These are phyloP conservation scores for Myxozyma neotropica DNA, from an alignment of 805 yeast species.

Conservation along the genomic window DNA sequence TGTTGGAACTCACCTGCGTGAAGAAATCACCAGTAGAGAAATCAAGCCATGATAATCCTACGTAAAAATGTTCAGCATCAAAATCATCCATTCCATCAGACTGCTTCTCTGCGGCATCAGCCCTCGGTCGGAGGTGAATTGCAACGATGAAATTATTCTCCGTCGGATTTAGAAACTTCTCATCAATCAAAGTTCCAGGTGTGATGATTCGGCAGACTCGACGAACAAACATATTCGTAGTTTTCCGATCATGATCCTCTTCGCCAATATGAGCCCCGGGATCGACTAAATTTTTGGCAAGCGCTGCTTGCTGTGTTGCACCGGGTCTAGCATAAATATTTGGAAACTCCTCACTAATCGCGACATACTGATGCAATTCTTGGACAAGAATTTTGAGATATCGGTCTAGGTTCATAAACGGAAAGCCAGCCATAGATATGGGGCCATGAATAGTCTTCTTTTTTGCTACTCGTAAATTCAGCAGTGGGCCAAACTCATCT, in stretches of 20 bases:
- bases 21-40: conserved; percentile 77
- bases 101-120: neutral
- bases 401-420: conserved; percentile 66
- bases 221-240: conserved; percentile 52
- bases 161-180: conserved; percentile 72
- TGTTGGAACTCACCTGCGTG: conserved; percentile 64
- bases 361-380: conserved; percentile 70
- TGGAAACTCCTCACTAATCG: conserved; percentile 71
- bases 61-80: conserved; percentile 33
- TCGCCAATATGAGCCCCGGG: conserved; percentile 33
- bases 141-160: conserved; percentile 71
- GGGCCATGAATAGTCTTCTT: conserved; percentile 46
- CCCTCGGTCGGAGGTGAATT: conserved; percentile 43
- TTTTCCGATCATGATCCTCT: neutral
- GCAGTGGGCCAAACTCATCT: conserved; percentile 62
- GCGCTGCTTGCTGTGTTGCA: conserved; percentile 24
- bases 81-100: conserved; percentile 15
- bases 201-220: conserved; percentile 79
- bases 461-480: conserved; percentile 72
- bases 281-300: conserved; percentile 25
- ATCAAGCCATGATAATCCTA: conserved; percentile 89
- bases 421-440: conserved; percentile 89
- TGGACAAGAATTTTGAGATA: conserved; percentile 75
- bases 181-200: conserved; percentile 92
- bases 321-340: conserved; percentile 11